Evolutionary conservation across 306 rosid genomes (phyloP), one percentile per base, ranked within the genome.

Genomic region (Dalbergia oliveri): DNA sequence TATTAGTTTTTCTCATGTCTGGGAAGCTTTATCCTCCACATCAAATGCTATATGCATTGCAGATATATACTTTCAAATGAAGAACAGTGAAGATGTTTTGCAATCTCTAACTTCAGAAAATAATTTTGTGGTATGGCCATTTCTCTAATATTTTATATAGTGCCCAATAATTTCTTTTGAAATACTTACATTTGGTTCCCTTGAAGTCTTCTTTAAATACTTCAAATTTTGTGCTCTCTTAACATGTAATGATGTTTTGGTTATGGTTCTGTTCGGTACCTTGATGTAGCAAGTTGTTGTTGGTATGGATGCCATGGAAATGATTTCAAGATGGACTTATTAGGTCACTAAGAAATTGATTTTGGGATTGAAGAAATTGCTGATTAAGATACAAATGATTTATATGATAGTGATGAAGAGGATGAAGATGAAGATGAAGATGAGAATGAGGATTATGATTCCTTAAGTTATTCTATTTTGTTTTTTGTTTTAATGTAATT

Each of bases 51-150:
- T 41, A n/a, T 76, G 69, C 72, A 69, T 87, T 82, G 75, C 97
- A 93, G 99, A 88, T 89, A 83, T 95, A 56, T 95, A 95, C 86
- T 95, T 95, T 86, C 97, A 91, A 79, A 89, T 88, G 84, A 95
- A 93, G 88, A 88, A 72, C 11, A 79, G 87, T 69, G 99, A 93
- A 84, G 91, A 90, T 34, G 78, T 90, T 76, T 77, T 91, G 84
- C 90, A 85, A 49, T 88, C 97, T 79, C 85, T 93, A 76, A 81
- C 93, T 39, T 88, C 98, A 26, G 98, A 95, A 59, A 89, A 93
- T 82, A 91, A 91, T 84, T 91, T 82, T 78, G 98, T 95, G 94
- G 99, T 95, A 91, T 69, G 97, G 57, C 35, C 54, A 50, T 83
- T 47, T 47, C 66, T 70, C 57, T 57, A 58, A 66, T 71, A 59